These are phyloP conservation scores for Aureobasidium namibiae DNA, from an alignment of 2,329 filamentous ascomycete genomes.

Conservation along the genomic window DNA sequence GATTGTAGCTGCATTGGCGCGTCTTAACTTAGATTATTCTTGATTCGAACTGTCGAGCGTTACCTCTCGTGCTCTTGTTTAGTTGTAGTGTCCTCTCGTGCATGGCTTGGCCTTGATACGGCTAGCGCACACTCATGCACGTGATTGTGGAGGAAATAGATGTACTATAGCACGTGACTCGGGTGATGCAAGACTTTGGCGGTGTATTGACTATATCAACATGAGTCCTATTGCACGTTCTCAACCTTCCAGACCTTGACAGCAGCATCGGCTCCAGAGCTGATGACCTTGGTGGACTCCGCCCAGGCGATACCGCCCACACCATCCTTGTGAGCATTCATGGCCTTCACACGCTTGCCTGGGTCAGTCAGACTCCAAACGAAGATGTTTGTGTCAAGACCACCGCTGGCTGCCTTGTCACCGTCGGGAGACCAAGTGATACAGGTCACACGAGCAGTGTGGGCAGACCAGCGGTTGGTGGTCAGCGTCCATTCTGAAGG, in stretches of 20 bases:
- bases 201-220: not conserved
- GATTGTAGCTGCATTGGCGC: no score
- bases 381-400: constrained; percentile 83
- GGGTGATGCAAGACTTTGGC: not conserved
- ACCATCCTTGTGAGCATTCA: constrained; percentile 92
- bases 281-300: constrained; percentile 59
- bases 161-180: not conserved
- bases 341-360: constrained; percentile 71
- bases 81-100: no score
- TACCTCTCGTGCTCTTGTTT: no score
- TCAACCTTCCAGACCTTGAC: constrained; percentile 79
- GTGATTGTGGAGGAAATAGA: not conserved
- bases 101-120: no score
- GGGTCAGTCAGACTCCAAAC: constrained; percentile 84
- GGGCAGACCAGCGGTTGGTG: constrained; percentile 70
- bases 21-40: no score
- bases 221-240: constrained; percentile 31
- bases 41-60: no score
- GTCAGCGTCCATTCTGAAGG: constrained; percentile 56
- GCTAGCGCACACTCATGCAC: not conserved
- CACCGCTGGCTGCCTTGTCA: constrained; percentile 73
- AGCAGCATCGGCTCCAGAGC: constrained; percentile 76
- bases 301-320: constrained; percentile 84
- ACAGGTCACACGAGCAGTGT: constrained; percentile 59
- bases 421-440: constrained; percentile 72